Conservation (phyloP, 148 eudicot genomes). For the Talinum fruticosum region DNA sequence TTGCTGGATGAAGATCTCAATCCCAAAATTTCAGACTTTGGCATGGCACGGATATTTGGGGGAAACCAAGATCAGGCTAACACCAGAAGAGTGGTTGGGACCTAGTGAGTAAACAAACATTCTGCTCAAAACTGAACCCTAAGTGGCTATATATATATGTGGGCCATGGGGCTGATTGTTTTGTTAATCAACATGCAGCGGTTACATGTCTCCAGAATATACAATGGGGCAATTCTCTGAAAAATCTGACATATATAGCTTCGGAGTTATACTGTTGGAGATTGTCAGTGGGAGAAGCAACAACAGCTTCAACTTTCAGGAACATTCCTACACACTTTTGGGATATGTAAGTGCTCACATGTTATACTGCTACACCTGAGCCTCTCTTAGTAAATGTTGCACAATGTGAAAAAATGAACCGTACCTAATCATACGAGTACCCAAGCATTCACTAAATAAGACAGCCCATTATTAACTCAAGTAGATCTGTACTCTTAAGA, state of each 20-base stretch:
- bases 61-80: conserved; percentile 5
- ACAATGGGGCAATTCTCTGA: conserved; percentile 14
- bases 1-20: conserved; percentile 8
- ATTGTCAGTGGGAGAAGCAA: conserved; percentile 1
- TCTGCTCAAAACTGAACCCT: background rate
- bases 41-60: conserved; percentile 9
- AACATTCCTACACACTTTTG: conserved; percentile 3
- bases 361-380: background rate
- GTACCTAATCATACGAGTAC: no score
- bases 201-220: conserved; percentile 11
- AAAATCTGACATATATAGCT: conserved; percentile 6
- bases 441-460: no score
- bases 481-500: background rate
- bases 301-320: background rate
- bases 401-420: no score
- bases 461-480: background rate
- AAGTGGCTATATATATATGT: background rate
- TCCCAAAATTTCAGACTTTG: conserved; percentile 13
- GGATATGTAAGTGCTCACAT: conserved; percentile 1
- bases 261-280: conserved; percentile 6
- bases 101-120: background rate
- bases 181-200: conserved; percentile 1
- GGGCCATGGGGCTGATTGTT: background rate
- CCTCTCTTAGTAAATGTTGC: background rate
- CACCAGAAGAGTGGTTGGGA: conserved; percentile 9